Evolutionary conservation across 345 rosid genomes (phyloP), one percentile per base, ranked within the genome.

Genomic region (Viola odorata): DNA sequence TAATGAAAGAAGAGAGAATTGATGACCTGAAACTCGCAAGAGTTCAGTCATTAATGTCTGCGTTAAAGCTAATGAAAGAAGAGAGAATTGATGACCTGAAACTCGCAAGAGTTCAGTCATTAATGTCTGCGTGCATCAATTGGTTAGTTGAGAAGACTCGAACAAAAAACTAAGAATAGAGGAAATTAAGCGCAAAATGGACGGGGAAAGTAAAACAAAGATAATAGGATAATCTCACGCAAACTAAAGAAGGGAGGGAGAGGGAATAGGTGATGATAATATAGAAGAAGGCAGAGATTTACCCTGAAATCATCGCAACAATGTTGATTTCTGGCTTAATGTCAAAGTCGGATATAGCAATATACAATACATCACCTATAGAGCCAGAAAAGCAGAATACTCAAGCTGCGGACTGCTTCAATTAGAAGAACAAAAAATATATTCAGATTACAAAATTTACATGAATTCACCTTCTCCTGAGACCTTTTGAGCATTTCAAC

Each of bases 341-440:
- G 82, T 76, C 67, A 89, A 67, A 78, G 89, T 89, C 12, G 96
- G 98, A 77, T 91, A 91, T 9, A 91, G 63, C 59, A 92, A 91
- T 67, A 84, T 53, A 54, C 70, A 85, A 63, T 77, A 81, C 44
- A 60, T 63, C 40, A 79, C 86, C 95, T 89, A 66, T 50, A 65
- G 64, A 50, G 38, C 69, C 41, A 68, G 36, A 69, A 51, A 15
- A 41, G 58, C 41, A 23, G 32, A 23, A 0, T n/a, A n/a, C 42
- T 56, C 55, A 62, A 12, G 41, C 50, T 51, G 50, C 32, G 16
- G 4, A 60, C 37, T 45, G 7, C 50, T 10, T 7, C 11, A 3
- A 13, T 47, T n/a, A 47, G 0, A 47, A 3, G 51, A 12, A 53
- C 32, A 67, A 3, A 10, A 57, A 50, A 17, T 6, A 11, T 11